phyloP scores from a whole-genome alignment of 805 yeast species.

The Torulaspora franciscae region DNA sequence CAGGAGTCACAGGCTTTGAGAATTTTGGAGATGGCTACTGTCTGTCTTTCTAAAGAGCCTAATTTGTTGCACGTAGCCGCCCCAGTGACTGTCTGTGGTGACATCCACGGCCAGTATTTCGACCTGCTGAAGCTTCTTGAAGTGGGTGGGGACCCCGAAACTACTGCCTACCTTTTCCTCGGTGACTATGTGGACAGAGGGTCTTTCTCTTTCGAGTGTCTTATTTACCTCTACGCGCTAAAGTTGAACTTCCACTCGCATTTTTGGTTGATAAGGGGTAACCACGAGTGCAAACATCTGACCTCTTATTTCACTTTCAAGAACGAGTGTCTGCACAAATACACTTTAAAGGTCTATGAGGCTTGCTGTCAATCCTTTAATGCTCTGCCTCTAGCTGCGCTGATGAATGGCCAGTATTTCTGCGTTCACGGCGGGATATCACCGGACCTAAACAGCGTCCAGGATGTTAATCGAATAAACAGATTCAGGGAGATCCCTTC shows the following conservation, averaged over 20 bases:
- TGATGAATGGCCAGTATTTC: conserved; percentile 89
- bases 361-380: conserved; percentile 75
- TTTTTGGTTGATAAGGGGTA: conserved; percentile 83
- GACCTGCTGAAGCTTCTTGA: conserved; percentile 88
- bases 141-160: conserved; percentile 82
- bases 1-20: conserved; percentile 61
- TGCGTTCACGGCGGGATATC: conserved; percentile 97
- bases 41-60: conserved; percentile 62
- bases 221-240: conserved; percentile 69
- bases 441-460: conserved; percentile 68
- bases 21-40: conserved; percentile 63
- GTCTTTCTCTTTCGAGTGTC: conserved; percentile 77
- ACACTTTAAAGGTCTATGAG: conserved; percentile 59
- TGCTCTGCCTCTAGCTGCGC: conserved; percentile 84
- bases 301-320: conserved; percentile 93
- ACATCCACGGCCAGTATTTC: conserved; percentile 92
- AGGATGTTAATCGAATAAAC: conserved; percentile 63
- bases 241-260: conserved; percentile 71
- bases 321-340: conserved; percentile 83
- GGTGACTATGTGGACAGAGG: conserved; percentile 98
- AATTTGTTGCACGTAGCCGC: conserved; percentile 78
- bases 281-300: conserved; percentile 90
- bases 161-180: conserved; percentile 72
- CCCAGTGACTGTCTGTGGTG: conserved; percentile 95
- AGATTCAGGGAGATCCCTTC: conserved; percentile 93